A percentile compares a stretch with the other conserved stretches of the same genome.
These are phyloP conservation scores for Sarocladium kiliense DNA, from an alignment of 2,329 filamentous ascomycete species.

Conservation along the genomic window DNA sequence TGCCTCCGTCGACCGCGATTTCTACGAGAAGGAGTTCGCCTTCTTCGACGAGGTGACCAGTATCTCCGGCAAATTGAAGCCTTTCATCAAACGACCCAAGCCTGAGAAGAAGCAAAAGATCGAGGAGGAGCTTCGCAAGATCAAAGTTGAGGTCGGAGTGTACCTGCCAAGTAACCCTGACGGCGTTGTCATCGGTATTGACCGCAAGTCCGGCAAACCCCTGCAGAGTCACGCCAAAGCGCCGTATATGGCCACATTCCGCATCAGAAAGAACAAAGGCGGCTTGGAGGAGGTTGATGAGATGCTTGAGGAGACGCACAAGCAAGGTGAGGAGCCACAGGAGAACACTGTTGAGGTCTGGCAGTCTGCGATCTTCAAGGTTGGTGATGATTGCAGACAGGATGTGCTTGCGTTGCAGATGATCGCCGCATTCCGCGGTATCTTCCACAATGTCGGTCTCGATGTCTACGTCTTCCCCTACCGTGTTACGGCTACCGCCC, in stretches of 20 bases:
- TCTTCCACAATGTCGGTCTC: conserved; percentile 90
- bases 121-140: conserved; percentile 94
- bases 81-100: conserved; percentile 86
- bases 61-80: conserved; percentile 92
- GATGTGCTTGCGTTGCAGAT: conserved; percentile 95
- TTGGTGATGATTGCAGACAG: conserved; percentile 96
- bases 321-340: conserved; percentile 24
- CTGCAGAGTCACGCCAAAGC: conserved; percentile 97
- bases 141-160: conserved; percentile 93
- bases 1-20: conserved; percentile 68
- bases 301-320: conserved; percentile 42
- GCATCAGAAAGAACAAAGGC: conserved; percentile 75
- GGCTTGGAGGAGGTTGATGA: conserved; percentile 48
- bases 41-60: conserved; percentile 97
- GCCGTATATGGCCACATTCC: conserved; percentile 98
- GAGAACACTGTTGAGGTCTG: conserved; percentile 75
- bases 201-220: conserved; percentile 95
- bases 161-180: conserved; percentile 97
- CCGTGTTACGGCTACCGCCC: conserved; percentile 93
- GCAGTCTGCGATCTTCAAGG: conserved; percentile 99
- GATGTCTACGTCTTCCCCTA: conserved; percentile 98
- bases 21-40: conserved; percentile 92
- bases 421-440: conserved; percentile 95
- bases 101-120: conserved; percentile 99
- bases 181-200: conserved; percentile 94